These are phyloP conservation scores for Oryza nivara DNA, from an alignment of 176 grass and related monocot species.

Conservation along the genomic window DNA sequence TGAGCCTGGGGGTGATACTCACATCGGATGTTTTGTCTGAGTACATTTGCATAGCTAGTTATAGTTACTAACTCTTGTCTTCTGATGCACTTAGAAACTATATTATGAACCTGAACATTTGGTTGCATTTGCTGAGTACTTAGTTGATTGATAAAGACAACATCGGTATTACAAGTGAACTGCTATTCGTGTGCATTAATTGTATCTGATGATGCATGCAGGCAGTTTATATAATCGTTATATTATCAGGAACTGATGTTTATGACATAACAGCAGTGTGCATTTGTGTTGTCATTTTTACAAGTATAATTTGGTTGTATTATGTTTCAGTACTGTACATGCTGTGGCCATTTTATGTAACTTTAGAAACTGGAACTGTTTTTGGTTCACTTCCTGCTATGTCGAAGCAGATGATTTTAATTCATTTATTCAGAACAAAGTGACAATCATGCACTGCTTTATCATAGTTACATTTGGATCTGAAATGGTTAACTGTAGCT, in stretches of 20 bases:
- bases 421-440: neutral
- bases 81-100: neutral
- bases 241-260: neutral
- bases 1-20: neutral
- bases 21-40: neutral
- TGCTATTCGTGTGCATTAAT: constrained; percentile 17
- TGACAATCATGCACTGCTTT: neutral
- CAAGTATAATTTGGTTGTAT: neutral
- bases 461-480: constrained; percentile 30
- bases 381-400: constrained; percentile 5
- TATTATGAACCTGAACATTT: neutral
- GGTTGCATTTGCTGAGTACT: constrained; percentile 4
- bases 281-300: constrained; percentile 23
- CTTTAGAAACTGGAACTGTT: neutral
- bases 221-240: neutral
- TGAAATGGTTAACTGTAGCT: constrained; percentile 14
- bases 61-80: neutral
- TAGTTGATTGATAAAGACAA: constrained; percentile 2
- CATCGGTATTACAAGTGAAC: constrained; percentile 8
- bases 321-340: neutral
- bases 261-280: neutral
- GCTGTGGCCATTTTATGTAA: constrained; percentile 17
- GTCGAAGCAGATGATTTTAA: neutral
- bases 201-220: neutral
- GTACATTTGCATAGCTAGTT: neutral